Evolutionary conservation across 108 stramenopile genomes (phyloP).

Genomic region (Hondaea fermentalgiana): DNA sequence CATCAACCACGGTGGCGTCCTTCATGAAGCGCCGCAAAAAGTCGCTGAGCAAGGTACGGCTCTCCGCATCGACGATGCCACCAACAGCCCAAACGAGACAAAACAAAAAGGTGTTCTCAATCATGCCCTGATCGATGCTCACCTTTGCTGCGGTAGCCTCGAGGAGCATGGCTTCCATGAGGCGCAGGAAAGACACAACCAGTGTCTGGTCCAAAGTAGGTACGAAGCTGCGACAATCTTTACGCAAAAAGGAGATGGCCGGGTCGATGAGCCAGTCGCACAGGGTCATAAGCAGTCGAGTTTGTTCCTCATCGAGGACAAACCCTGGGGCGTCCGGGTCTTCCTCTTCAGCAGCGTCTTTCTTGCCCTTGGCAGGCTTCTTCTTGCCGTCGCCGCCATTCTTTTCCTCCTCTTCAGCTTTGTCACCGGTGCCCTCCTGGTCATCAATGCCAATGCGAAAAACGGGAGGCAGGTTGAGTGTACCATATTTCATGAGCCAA

Average conservation of each 20-base stretch:
- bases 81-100: background rate
- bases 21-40: slow-evolving; percentile 8
- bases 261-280: slow-evolving; percentile 57
- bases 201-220: slow-evolving; percentile 61
- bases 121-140: slow-evolving; percentile 21
- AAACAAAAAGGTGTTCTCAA: background rate
- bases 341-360: slow-evolving; percentile 22
- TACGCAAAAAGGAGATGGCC: slow-evolving; percentile 39
- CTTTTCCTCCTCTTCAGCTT: slow-evolving; percentile 35
- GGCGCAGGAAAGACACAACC: slow-evolving; percentile 34
- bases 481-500: slow-evolving; percentile 44
- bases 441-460: slow-evolving; percentile 38
- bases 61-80: background rate
- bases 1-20: background rate
- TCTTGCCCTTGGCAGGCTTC: slow-evolving; percentile 18
- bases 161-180: slow-evolving; percentile 52
- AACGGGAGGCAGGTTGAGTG: slow-evolving; percentile 25
- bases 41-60: background rate
- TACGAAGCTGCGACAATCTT: slow-evolving; percentile 42
- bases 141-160: slow-evolving; percentile 36
- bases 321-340: background rate
- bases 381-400: background rate
- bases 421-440: slow-evolving; percentile 39
- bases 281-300: slow-evolving; percentile 26
- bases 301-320: slow-evolving; percentile 17